These are phyloP conservation scores for Aspergillus sp. DNA, from an alignment of 2,329 filamentous ascomycete genomes.

Conservation along the genomic window DNA sequence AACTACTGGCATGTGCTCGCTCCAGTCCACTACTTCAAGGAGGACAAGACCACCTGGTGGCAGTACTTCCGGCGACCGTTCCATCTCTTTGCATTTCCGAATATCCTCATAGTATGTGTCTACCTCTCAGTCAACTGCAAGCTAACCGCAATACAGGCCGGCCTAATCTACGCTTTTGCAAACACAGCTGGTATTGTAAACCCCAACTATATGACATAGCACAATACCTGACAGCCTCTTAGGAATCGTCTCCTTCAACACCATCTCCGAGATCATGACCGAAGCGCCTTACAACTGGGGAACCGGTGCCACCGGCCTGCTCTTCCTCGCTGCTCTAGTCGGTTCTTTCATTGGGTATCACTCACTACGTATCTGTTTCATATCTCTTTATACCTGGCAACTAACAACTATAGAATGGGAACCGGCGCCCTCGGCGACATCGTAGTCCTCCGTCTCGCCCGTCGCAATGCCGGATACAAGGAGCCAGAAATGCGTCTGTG, in stretches of 20 bases:
- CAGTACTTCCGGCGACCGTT: conserved; percentile 44
- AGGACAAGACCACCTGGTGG: conserved; percentile 40
- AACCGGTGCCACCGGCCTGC: conserved; percentile 31
- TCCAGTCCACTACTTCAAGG: conserved; percentile 25
- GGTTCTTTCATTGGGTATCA: conserved; percentile 33
- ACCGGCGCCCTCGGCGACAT: conserved; percentile 32
- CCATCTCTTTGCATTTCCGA: conserved; percentile 40
- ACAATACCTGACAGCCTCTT: too few species aligned
- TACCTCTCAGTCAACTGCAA: conserved; percentile 4
- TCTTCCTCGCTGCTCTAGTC: conserved; percentile 35
- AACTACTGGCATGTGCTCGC: conserved; percentile 25
- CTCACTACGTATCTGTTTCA: not conserved
- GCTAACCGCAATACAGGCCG: not conserved
- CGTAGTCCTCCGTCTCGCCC: conserved; percentile 33
- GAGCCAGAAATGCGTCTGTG: conserved; percentile 43
- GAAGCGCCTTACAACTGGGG: conserved; percentile 38
- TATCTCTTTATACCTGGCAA: not conserved
- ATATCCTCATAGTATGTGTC: conserved; percentile 40
- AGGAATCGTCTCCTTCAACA: conserved; percentile 41
- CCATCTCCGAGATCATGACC: conserved; percentile 37
- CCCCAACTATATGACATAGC: too few species aligned
- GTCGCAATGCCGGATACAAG: conserved; percentile 36
- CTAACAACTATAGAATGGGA: conserved; percentile 43
- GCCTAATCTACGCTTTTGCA: conserved; percentile 31
- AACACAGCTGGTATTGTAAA: conserved; percentile 33